Percentiles rank a stretch among this genome's conserved stretches.
Evolutionary conservation across 805 yeast genomes (phyloP).

Genomic region (Kodamaea fukazawae): DNA sequence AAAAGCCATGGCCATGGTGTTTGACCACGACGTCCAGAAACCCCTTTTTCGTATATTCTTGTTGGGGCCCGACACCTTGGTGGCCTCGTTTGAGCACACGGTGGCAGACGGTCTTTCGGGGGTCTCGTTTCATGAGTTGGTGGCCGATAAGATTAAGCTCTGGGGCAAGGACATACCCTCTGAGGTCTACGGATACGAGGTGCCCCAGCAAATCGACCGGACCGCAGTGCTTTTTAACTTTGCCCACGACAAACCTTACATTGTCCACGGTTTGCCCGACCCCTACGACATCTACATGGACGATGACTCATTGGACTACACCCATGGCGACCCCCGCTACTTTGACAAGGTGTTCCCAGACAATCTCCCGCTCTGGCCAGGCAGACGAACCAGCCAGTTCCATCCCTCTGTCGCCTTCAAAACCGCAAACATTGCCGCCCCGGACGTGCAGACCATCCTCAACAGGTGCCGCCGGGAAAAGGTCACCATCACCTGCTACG

Average conservation of each 20-base stretch:
- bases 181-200: constrained; percentile 3
- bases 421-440: constrained; percentile 24
- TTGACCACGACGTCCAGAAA: constrained; percentile 19
- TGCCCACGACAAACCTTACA: constrained; percentile 16
- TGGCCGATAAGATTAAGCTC: constrained; percentile 25
- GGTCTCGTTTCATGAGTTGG: constrained; percentile 30
- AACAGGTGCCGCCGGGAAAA: constrained; percentile 25
- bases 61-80: constrained; percentile 19
- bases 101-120: constrained; percentile 40
- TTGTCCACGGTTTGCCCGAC: constrained; percentile 32
- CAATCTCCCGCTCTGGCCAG: constrained; percentile 27
- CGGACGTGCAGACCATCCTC: constrained; percentile 21
- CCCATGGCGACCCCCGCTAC: constrained; percentile 23
- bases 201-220: background rate
- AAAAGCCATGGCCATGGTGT: constrained; percentile 17
- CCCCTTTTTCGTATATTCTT: constrained; percentile 32
- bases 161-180: constrained; percentile 14
- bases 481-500: constrained; percentile 34
- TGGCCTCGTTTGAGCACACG: constrained; percentile 34
- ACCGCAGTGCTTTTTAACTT: constrained; percentile 21
- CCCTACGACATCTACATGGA: constrained; percentile 33
- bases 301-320: constrained; percentile 24
- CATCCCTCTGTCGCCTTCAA: constrained; percentile 23
- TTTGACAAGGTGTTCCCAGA: constrained; percentile 20
- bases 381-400: constrained; percentile 21